Evolutionary conservation across 148 eudicot species (phyloP), one percentile per base, ranked within the genome.

Genomic region (Dysphania ambrosioides): DNA sequence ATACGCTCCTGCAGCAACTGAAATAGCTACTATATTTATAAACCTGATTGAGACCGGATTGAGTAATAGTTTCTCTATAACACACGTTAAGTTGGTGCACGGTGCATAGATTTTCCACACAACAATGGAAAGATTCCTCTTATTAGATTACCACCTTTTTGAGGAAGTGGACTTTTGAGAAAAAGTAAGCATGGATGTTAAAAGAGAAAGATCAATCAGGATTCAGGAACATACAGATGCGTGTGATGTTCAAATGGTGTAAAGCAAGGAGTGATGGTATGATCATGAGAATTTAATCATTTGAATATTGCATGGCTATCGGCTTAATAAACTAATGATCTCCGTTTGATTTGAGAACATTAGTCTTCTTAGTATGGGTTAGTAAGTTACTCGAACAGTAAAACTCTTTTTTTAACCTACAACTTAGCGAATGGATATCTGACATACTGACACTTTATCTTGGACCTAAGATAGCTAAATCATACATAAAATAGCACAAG

Each of bases 21-120:
- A 8, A 60, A 16, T 53, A n/a, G 29, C 38, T 21, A 10, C 44
- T 65, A 41, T 36, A 36, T 47, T 11, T 67, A 67, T 51, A 73
- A 30, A 60, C 44, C 35, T 31, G 27, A 72, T 63, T 64, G 57
- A 35, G 8, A 55, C 57, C 32, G 40, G 65, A 71, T 23, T 51
- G n/a, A 63, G 75, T 1, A 32, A 42, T 66, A 18, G 56, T 44
- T 60, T 32, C 70, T 62, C 18, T 77, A 19, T 49, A 21, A 62
- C 66, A 70, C 74, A 77, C 74, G 70, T 3, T n/a, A 77, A 71
- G 80, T 3, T 61, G 77, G 75, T 78, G 80, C 75, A 30, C 21
- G 64, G 75, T 77, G 71, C 75, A 72, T 71, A 78, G 75, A 71
- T 72, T 55, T 71, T 72, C 56, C 80, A 78, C 57, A 55, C n/a